Conservation (phyloP, 2,329 filamentous ascomycete species). For the Aspergillus costaricaensis region DNA sequence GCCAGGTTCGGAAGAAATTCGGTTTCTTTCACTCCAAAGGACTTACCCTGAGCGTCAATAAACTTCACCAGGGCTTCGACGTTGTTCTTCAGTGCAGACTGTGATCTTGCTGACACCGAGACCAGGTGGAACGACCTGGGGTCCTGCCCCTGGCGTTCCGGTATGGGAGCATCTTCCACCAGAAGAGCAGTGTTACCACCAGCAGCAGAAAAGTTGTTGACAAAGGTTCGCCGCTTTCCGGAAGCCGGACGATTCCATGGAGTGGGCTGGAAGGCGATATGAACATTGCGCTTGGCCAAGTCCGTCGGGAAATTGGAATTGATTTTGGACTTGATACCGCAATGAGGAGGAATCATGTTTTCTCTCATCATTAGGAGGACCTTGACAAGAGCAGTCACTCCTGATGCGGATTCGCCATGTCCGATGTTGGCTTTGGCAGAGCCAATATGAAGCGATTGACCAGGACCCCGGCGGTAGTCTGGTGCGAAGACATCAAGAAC, state of each 20-base stretch:
- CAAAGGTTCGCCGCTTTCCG: slow-evolving; percentile 43
- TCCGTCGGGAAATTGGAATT: slow-evolving; percentile 51
- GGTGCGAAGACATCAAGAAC: slow-evolving; percentile 68
- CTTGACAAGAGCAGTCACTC: slow-evolving; percentile 45
- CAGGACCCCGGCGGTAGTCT: slow-evolving; percentile 38
- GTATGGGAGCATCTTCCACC: slow-evolving; percentile 61
- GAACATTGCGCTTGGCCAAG: slow-evolving; percentile 44
- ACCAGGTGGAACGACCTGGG: slow-evolving; percentile 60
- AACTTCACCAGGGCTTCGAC: slow-evolving; percentile 57
- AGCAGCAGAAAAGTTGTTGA: slow-evolving; percentile 72
- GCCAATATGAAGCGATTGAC: slow-evolving; percentile 60
- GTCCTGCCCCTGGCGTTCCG: slow-evolving; percentile 42
- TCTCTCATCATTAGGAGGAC: slow-evolving; percentile 42
- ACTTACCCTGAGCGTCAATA: slow-evolving; percentile 34
- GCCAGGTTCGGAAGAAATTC: slow-evolving; percentile 51
- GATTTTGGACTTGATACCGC: slow-evolving; percentile 44
- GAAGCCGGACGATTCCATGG: slow-evolving; percentile 36
- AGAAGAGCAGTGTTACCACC: slow-evolving; percentile 71
- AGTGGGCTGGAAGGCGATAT: slow-evolving; percentile 50
- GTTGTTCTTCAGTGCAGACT: slow-evolving; percentile 54
- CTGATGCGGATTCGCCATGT: slow-evolving; percentile 65
- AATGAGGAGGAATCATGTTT: slow-evolving; percentile 35
- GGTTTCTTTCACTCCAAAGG: slow-evolving; percentile 48
- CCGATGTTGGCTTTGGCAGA: slow-evolving; percentile 67
- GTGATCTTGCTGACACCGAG: slow-evolving; percentile 55